Evolutionary conservation across 1,139 yeast species (phyloP).

Genomic region (Suhomyces bribrorum): DNA sequence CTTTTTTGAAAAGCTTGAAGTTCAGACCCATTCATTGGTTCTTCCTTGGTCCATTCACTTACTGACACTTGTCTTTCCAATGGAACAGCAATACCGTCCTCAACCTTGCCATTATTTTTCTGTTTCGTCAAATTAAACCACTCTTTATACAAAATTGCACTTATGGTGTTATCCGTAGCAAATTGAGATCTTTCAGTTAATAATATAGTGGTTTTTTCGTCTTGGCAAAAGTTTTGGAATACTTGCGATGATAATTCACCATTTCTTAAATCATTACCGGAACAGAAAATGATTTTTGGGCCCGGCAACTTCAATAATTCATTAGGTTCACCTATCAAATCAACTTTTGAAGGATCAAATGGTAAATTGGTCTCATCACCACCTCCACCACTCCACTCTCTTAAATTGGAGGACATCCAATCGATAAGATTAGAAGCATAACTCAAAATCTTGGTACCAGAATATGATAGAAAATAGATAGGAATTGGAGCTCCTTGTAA

Average conservation of each 20-base stretch:
- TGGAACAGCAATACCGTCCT: slow-evolving; percentile 62
- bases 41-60: slow-evolving; percentile 46
- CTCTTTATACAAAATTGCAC: slow-evolving; percentile 46
- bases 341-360: slow-evolving; percentile 65
- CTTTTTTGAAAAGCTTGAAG: slow-evolving; percentile 48
- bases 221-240: slow-evolving; percentile 59
- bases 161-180: slow-evolving; percentile 30
- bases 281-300: slow-evolving; percentile 80
- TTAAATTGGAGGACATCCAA: slow-evolving; percentile 87
- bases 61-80: slow-evolving; percentile 41
- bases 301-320: slow-evolving; percentile 62
- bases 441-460: slow-evolving; percentile 75
- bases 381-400: slow-evolving; percentile 68
- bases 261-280: slow-evolving; percentile 66
- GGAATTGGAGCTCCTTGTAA: slow-evolving; percentile 64
- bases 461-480: slow-evolving; percentile 70
- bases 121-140: slow-evolving; percentile 55
- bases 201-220: slow-evolving; percentile 67
- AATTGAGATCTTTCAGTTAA: slow-evolving; percentile 63
- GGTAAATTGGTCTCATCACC: slow-evolving; percentile 54
- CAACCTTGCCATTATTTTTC: slow-evolving; percentile 40
- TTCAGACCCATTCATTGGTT: slow-evolving; percentile 51
- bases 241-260: slow-evolving; percentile 66
- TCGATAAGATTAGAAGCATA: slow-evolving; percentile 90
- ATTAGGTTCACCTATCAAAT: slow-evolving; percentile 54